Base-by-base conservation (phyloP, 306 rosid genomes). In the Clitoria ternatea region DNA sequence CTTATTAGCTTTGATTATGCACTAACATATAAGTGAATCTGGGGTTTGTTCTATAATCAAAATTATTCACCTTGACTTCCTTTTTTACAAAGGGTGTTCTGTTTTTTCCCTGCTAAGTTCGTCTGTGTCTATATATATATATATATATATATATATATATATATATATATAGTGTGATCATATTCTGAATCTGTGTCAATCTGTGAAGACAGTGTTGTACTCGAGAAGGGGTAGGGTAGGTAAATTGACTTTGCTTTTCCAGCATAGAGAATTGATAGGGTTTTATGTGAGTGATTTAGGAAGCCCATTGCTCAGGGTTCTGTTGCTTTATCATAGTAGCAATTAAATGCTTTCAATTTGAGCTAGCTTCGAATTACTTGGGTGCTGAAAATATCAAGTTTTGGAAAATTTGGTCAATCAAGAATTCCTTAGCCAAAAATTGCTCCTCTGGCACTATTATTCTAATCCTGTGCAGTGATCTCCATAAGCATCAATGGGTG, bases 21-120 rank as follows among this genome's bases (percentile, higher is more conserved):
- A 37, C 52, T 49, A 61, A 42, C 36, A 33, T 48, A 15, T 23
- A 52, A 57, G 67, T 77, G 85, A 88, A 81, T 81, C 82, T 76
- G 81, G 78, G 70, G 50, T 71, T 37, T 45, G 26, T 68, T 61
- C 18, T 69, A 73, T 27, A 76, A 67, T 72, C 19, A 23, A 39
- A 15, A 26, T 75, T 37, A n/a, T 52, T 37, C n/a, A 61, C 43
- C 20, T 18, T 54, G 10, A 17, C 55, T 11, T 33, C 45, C 7
- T 69, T 69, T 69, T 53, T 35, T 53, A 39, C 36, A 15, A 43
- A 50, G 68, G 61, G 55, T 60, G 43, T 77, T 77, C 57, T n/a
- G n/a, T 55, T 54, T 39, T 6, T 0, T 8, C 5, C 39, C 19
- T 32, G 47, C 40, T 22, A 11, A 42, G 61, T n/a, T n/a, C n/a